phyloP scores from a whole-genome alignment of 257 asterid species.

The Fraxinus cuspidata region DNA sequence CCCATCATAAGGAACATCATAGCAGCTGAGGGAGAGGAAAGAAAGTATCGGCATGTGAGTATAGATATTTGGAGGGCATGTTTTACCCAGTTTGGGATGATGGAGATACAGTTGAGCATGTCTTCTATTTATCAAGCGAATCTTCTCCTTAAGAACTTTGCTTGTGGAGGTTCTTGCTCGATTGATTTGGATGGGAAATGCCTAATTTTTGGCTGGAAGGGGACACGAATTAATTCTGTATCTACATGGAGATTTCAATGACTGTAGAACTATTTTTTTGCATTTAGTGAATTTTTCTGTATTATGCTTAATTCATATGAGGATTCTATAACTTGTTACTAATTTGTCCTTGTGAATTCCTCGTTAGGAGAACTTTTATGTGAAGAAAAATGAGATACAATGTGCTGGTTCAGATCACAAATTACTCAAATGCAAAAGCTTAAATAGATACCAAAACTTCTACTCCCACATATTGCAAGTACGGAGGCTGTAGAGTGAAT shows the following conservation, averaged over 20 bases:
- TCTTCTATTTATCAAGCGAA: conserved; percentile 44
- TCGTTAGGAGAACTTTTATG: too few species aligned
- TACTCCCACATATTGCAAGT: too few species aligned
- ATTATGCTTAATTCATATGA: background rate
- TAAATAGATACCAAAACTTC: too few species aligned
- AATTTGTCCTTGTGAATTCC: background rate
- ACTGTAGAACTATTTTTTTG: too few species aligned
- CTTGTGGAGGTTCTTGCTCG: conserved; percentile 36
- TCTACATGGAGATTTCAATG: conserved; percentile 46
- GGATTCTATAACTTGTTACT: background rate
- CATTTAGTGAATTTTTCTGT: background rate
- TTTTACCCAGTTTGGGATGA: conserved; percentile 37
- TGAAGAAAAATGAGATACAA: too few species aligned
- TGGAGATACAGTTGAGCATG: conserved; percentile 43
- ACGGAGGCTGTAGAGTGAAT: too few species aligned
- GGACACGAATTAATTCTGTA: conserved; percentile 42
- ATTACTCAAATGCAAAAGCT: background rate
- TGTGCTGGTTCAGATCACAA: background rate
- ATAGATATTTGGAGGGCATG: conserved; percentile 50
- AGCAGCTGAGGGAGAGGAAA: conserved; percentile 49
- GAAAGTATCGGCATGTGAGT: conserved; percentile 45
- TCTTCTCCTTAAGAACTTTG: conserved; percentile 39
- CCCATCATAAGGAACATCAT: conserved; percentile 43
- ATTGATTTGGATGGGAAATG: conserved; percentile 43
- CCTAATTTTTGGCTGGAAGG: conserved; percentile 59